phyloP scores from a whole-genome alignment of 495 filamentous ascomycete genomes.

The Rusavskia elegans region DNA sequence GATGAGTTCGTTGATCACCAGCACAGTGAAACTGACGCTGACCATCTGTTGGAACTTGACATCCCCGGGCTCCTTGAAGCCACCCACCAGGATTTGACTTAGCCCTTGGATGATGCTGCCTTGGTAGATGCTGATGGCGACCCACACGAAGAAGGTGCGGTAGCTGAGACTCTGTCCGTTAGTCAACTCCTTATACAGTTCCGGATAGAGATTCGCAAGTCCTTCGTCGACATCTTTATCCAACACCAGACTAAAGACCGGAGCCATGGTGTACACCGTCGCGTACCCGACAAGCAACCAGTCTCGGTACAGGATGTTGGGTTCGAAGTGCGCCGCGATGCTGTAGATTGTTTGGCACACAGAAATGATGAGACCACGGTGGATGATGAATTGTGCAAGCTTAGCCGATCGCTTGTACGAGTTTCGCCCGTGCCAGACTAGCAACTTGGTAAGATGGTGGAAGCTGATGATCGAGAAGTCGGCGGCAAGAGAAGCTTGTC shows the following conservation, averaged over 20 bases:
- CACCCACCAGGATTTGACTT: conserved; percentile 69
- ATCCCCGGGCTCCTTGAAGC: conserved; percentile 25
- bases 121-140: conserved; percentile 90
- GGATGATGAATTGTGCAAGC: conserved; percentile 95
- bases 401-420: conserved; percentile 94
- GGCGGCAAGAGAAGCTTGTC: conserved; percentile 84
- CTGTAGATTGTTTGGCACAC: conserved; percentile 97
- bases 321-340: conserved; percentile 79
- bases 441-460: conserved; percentile 84
- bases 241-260: conserved; percentile 90
- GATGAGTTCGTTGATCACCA: conserved; percentile 85
- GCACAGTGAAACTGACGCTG: conserved; percentile 76
- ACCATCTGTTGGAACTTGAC: conserved; percentile 49
- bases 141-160: conserved; percentile 91
- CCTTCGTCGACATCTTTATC: conserved; percentile 90
- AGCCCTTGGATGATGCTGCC: conserved; percentile 87
- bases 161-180: conserved; percentile 72
- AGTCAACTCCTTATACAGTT: conserved; percentile 92
- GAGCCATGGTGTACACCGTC: conserved; percentile 86
- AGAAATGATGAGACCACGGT: conserved; percentile 84
- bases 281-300: conserved; percentile 98
- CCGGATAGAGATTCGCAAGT: conserved; percentile 87
- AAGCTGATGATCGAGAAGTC: conserved; percentile 96
- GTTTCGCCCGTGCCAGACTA: conserved; percentile 97
- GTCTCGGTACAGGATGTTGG: conserved; percentile 85